Conservation (phyloP, 2,329 filamentous ascomycete genomes). For the Rhynchosporium graminicola region DNA sequence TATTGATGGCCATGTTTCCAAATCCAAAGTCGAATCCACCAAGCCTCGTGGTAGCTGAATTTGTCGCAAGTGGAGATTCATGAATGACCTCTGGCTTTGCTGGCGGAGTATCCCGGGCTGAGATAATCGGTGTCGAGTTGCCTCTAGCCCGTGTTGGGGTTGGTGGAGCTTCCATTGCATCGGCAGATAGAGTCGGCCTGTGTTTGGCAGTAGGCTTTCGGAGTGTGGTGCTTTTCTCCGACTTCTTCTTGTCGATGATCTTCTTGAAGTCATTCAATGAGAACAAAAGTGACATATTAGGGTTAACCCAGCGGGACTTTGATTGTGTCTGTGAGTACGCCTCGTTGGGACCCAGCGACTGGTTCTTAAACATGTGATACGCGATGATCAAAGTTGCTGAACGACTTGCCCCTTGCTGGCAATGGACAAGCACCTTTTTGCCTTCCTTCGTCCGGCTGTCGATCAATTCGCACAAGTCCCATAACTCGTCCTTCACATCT, state of each 20-base stretch:
- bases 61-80: conserved; percentile 20
- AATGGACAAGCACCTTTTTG: conserved; percentile 80
- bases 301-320: conserved; percentile 84
- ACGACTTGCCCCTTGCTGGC: conserved; percentile 82
- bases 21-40: conserved; percentile 39
- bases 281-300: conserved; percentile 91
- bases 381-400: conserved; percentile 86
- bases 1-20: conserved; percentile 23
- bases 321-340: conserved; percentile 79
- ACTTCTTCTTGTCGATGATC: conserved; percentile 55
- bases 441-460: conserved; percentile 70
- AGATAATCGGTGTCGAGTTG: conserved; percentile 52
- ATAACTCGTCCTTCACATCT: conserved; percentile 76
- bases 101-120: conserved; percentile 29
- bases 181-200: conserved; percentile 59
- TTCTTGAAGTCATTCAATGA: conserved; percentile 81
- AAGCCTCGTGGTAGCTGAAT: conserved; percentile 29
- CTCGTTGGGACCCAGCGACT: conserved; percentile 75
- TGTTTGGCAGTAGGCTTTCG: conserved; percentile 61
- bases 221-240: conserved; percentile 42
- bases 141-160: conserved; percentile 52
- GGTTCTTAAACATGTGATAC: conserved; percentile 79
- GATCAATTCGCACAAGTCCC: conserved; percentile 74
- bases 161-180: conserved; percentile 49
- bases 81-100: conserved; percentile 19